phyloP scores from a whole-genome alignment of 225 moss, liverwort and hornwort species.

The Lunularia cruciata region DNA sequence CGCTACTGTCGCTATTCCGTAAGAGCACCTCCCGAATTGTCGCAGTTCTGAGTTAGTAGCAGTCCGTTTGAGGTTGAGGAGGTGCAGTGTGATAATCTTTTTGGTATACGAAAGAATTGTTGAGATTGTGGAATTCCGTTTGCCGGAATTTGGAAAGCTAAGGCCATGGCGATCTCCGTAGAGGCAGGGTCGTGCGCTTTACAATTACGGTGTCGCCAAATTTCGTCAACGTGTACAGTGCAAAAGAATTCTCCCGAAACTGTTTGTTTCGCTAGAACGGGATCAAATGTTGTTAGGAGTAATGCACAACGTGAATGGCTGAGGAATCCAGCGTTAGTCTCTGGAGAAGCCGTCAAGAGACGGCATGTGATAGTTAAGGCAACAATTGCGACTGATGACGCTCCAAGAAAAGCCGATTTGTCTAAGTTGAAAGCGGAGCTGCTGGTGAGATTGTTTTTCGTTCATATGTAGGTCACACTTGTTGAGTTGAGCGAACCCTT shows the following conservation, averaged over 20 bases:
- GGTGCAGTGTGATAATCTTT: too few relatives aligned
- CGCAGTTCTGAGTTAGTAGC: too few relatives aligned
- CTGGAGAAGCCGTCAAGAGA: not conserved
- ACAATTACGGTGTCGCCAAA: not conserved
- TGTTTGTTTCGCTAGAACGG: not conserved
- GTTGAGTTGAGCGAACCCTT: too few relatives aligned
- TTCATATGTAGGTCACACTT: too few relatives aligned
- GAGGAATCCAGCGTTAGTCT: not conserved
- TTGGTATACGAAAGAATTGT: too few relatives aligned
- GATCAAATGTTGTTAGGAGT: not conserved
- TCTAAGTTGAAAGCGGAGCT: slow-evolving; percentile 39
- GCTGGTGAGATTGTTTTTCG: too few relatives aligned
- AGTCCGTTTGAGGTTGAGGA: too few relatives aligned
- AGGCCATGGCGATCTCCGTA: slow-evolving; percentile 23
- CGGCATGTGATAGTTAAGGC: slow-evolving; percentile 11
- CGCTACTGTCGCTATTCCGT: too few relatives aligned
- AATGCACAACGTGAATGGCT: not conserved
- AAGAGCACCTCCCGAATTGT: too few relatives aligned
- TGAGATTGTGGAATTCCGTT: not conserved
- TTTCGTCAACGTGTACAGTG: not conserved
- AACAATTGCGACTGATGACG: slow-evolving; percentile 26
- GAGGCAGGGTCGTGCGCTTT: not conserved
- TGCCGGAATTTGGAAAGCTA: not conserved
- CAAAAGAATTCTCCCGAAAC: not conserved
- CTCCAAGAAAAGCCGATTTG: slow-evolving; percentile 18